A percentile compares a stretch with the other conserved stretches of the same genome.
Conservation (phyloP, 1,284 basidiomycete species). For the Moniliophthora roreri region DNA sequence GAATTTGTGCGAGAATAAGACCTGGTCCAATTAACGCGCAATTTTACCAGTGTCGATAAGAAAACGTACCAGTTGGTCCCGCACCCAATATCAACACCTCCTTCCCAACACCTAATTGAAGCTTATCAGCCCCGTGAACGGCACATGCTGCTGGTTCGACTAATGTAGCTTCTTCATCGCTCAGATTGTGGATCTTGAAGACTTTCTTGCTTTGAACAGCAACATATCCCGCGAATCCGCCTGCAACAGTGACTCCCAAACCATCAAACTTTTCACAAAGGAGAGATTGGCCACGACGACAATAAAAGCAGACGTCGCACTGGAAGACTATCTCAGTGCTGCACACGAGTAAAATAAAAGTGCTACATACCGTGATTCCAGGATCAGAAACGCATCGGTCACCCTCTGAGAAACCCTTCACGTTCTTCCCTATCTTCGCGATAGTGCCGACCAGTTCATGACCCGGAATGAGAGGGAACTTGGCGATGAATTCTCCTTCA, state of each 20-base stretch:
- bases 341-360: slow-evolving; percentile 7
- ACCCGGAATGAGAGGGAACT: slow-evolving; percentile 79
- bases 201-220: slow-evolving; percentile 73
- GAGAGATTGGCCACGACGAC: slow-evolving; percentile 71
- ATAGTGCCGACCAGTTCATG: slow-evolving; percentile 79
- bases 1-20: slow-evolving; percentile 81
- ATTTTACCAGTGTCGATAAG: neutral
- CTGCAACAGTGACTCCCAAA: slow-evolving; percentile 73
- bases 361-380: slow-evolving; percentile 49
- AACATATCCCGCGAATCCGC: slow-evolving; percentile 88
- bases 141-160: slow-evolving; percentile 88
- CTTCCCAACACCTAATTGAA: slow-evolving; percentile 73
- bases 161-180: slow-evolving; percentile 87
- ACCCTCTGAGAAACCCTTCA: slow-evolving; percentile 65
- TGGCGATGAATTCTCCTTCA: slow-evolving; percentile 75
- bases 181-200: slow-evolving; percentile 82
- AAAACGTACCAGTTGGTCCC: slow-evolving; percentile 53
- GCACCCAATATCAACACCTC: slow-evolving; percentile 79
- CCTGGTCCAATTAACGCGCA: slow-evolving; percentile 43
- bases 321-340: slow-evolving; percentile 25
- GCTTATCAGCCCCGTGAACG: slow-evolving; percentile 85
- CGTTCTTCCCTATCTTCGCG: slow-evolving; percentile 69
- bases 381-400: slow-evolving; percentile 80
- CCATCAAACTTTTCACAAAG: slow-evolving; percentile 81
- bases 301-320: slow-evolving; percentile 84